Percentiles rank a stretch among this genome's conserved stretches.
Conservation (phyloP, 106 monocot genomes). For the Vanilla planifolia region DNA sequence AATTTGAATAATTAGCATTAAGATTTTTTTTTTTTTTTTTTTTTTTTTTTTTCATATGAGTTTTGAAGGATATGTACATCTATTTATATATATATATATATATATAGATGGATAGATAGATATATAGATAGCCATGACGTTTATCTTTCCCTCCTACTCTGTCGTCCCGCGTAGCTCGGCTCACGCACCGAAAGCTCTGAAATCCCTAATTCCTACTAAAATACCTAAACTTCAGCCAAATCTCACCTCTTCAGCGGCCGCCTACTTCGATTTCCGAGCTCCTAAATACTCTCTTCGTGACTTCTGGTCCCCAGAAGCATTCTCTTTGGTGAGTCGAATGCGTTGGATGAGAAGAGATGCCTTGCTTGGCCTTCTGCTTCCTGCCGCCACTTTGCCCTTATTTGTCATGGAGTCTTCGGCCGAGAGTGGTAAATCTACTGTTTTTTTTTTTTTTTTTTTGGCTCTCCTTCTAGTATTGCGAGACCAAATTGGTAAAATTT, state of each 20-base stretch:
- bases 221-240: neutral
- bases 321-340: slow-evolving; percentile 3
- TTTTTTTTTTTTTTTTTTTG: neutral
- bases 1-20: no score
- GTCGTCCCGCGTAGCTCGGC: no score
- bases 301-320: slow-evolving; percentile 1
- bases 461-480: no score
- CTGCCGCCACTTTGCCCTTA: slow-evolving; percentile 28
- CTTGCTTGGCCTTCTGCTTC: slow-evolving; percentile 30
- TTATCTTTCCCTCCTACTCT: no score
- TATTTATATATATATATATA: no score
- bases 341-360: slow-evolving; percentile 41
- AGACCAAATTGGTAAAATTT: no score
- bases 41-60: no score
- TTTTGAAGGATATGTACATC: no score
- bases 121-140: no score
- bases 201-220: neutral
- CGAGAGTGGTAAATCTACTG: slow-evolving; percentile 27
- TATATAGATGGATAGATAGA: no score
- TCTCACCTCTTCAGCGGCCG: slow-evolving; percentile 1
- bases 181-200: neutral
- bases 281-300: neutral
- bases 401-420: slow-evolving; percentile 24
- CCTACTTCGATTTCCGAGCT: neutral
- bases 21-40: no score